Conservation (phyloP, 2,329 filamentous ascomycete genomes). For the Zasmidium angulare region DNA sequence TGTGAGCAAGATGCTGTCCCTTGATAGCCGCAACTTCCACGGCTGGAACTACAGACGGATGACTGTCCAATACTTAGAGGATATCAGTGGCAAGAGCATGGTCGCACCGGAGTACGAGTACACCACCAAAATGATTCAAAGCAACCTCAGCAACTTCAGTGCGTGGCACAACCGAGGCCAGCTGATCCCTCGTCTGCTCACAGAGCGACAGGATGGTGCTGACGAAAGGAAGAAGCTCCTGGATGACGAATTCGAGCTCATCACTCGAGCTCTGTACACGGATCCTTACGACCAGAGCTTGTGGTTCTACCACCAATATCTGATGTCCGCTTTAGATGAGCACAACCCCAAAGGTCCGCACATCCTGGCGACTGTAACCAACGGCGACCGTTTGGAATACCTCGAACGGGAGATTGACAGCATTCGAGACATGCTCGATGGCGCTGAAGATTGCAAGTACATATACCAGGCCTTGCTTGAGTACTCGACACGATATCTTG, state of each 20-base stretch:
- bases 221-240: conserved; percentile 67
- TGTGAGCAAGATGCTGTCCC: conserved; percentile 81
- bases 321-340: conserved; percentile 67
- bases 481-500: conserved; percentile 65
- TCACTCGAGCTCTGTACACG: conserved; percentile 77
- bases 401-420: conserved; percentile 70
- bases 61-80: conserved; percentile 75
- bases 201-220: conserved; percentile 66
- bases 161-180: conserved; percentile 92
- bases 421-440: conserved; percentile 64
- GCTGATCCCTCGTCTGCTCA: conserved; percentile 73
- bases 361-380: conserved; percentile 64
- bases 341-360: conserved; percentile 43
- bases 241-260: conserved; percentile 72
- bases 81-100: conserved; percentile 51
- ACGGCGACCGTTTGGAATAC: conserved; percentile 63
- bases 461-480: conserved; percentile 84
- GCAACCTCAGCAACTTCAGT: conserved; percentile 92
- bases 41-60: conserved; percentile 89
- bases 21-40: conserved; percentile 90
- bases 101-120: conserved; percentile 82
- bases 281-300: conserved; percentile 93
- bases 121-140: conserved; percentile 81
- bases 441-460: conserved; percentile 76
- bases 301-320: conserved; percentile 94